Conservation (phyloP, 345 rosid genomes). For the Hirschfeldia incana region DNA sequence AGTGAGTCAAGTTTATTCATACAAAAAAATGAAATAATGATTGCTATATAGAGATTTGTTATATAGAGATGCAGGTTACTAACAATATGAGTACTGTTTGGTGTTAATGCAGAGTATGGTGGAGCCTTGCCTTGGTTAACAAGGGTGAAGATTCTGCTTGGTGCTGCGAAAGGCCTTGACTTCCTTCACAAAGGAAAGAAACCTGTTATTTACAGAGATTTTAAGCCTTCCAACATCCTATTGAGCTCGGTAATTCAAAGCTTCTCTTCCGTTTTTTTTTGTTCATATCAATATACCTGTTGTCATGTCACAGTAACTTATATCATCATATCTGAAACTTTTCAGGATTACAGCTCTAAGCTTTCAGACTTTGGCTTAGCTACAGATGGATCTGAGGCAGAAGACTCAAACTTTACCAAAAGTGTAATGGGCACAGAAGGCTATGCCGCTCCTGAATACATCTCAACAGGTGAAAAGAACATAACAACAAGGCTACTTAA, state of each 20-base stretch:
- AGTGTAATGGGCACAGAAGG: conserved; percentile 68
- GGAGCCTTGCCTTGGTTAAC: too few species aligned
- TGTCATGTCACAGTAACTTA: conserved; percentile 13
- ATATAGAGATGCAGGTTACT: too few species aligned
- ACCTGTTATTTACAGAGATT: too few species aligned
- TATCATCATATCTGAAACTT: neutral
- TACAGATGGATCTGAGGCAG: conserved; percentile 67
- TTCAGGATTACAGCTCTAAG: conserved; percentile 55
- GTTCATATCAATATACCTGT: neutral
- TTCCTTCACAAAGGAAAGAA: too few species aligned
- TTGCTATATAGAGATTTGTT: neutral
- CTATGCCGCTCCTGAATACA: conserved; percentile 59
- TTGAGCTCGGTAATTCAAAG: conserved; percentile 58
- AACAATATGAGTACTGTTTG: too few species aligned
- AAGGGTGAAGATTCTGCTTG: too few species aligned
- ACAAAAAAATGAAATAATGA: neutral
- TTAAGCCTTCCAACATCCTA: conserved; percentile 35
- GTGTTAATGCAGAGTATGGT: neutral
- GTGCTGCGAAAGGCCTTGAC: too few species aligned
- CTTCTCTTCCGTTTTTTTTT: neutral
- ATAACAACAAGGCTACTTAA: neutral
- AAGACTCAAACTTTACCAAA: conserved; percentile 53
- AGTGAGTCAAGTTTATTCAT: too few species aligned
- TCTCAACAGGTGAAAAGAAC: conserved; percentile 46
- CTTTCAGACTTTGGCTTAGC: conserved; percentile 64